Base-by-base conservation (phyloP, 306 rosid genomes). In the Cercis canadensis region DNA sequence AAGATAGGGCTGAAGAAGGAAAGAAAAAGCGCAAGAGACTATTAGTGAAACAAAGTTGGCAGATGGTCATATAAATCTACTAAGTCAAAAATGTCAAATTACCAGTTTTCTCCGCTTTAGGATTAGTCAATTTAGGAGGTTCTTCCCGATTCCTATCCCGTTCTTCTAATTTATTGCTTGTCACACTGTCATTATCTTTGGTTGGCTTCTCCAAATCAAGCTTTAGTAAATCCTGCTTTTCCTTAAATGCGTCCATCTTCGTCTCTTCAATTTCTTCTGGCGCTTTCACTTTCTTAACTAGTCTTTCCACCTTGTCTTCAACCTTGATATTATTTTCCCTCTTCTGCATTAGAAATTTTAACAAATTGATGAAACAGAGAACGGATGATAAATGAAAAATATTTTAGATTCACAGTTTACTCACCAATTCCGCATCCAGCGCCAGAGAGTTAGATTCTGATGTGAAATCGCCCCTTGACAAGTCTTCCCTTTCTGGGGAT, bases 31-130 rank as follows among this genome's bases (percentile, higher is more conserved):
- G 0, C 70, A 5, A 77, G 80, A 65, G 15, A 67, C 39, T 59
- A 34, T 19, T 17, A 67, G 60, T 75, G 24, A 73, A 67, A 21
- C 37, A 72, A 60, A 83, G 21, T 63, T 31, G 71, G 62, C 40
- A 67, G 41, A 62, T 10, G 36, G 33, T 18, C 54, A 12, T 52
- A 58, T 12, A 58, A 4, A 68, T 32, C 7, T 19, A 37, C 24
- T 9, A 34, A 40, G 54, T 67, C 10, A 43, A 33, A 67, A 71
- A 55, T 37, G 43, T 64, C 18, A 44, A 57, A 44, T 75, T 88
- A 88, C 95, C 88, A 37, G 65, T 75, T 60, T 59, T 85, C 67
- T 85, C 76, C 59, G 53, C 76, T 50, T 72, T 70, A 19, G 64
- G 29, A 77, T 72, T 69, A 64, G 81, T 47, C 41, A 66, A 76